Evolutionary conservation across 495 filamentous ascomycete species (phyloP).

Genomic region (Penicillium flavigenum): DNA sequence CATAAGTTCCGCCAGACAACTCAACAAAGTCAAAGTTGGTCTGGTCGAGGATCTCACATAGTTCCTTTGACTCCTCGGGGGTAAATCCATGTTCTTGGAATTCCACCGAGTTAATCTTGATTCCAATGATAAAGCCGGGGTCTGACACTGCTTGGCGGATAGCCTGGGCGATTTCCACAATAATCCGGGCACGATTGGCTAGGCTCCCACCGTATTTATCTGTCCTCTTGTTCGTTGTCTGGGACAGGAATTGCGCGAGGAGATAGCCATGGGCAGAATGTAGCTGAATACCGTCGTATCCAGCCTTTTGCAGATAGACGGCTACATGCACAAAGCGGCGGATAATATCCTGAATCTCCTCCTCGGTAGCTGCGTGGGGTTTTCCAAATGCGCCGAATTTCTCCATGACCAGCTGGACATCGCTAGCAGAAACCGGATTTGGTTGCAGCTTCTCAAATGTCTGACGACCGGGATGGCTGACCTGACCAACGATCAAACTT

Average conservation of each 20-base stretch:
- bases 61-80: conserved; percentile 53
- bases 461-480: conserved; percentile 65
- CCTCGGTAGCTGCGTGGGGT: conserved; percentile 46
- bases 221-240: conserved; percentile 54
- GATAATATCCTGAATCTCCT: conserved; percentile 51
- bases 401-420: conserved; percentile 52
- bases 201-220: conserved; percentile 60
- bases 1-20: conserved; percentile 64
- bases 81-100: conserved; percentile 61
- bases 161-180: conserved; percentile 44
- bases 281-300: conserved; percentile 59
- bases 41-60: conserved; percentile 57
- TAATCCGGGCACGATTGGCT: conserved; percentile 51
- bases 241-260: conserved; percentile 61
- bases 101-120: conserved; percentile 70
- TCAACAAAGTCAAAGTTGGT: conserved; percentile 62
- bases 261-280: conserved; percentile 63
- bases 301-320: conserved; percentile 56
- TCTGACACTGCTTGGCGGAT: conserved; percentile 29
- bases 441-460: conserved; percentile 45
- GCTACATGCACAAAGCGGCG: conserved; percentile 56
- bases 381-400: conserved; percentile 48
- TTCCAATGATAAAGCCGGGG: conserved; percentile 54
- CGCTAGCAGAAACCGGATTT: conserved; percentile 59
- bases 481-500: conserved; percentile 55